These are phyloP conservation scores for Colletotrichum sp. DNA, from an alignment of 2,329 filamentous ascomycete species.

Conservation along the genomic window DNA sequence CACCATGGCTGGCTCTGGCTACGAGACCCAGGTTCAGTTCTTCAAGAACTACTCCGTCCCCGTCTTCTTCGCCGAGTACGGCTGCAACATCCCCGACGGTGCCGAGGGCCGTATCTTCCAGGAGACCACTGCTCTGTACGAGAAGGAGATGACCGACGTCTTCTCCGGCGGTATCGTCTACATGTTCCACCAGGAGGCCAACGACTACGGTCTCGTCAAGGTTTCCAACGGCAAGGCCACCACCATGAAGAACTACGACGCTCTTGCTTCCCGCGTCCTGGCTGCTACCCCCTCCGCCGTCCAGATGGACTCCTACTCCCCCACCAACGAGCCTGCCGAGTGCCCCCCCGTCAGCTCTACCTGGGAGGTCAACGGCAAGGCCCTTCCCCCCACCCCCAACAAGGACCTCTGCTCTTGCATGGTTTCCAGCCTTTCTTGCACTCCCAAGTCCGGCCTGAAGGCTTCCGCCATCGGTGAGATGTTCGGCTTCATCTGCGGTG, in stretches of 20 bases:
- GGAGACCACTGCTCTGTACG: constrained; percentile 84
- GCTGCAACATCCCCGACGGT: constrained; percentile 76
- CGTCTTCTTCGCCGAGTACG: constrained; percentile 98
- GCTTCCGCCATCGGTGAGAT: constrained; percentile 67
- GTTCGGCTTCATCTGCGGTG: constrained; percentile 77
- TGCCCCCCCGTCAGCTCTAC: constrained; percentile 71
- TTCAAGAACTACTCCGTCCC: constrained; percentile 91
- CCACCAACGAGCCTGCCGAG: constrained; percentile 71
- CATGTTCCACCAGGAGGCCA: constrained; percentile 94
- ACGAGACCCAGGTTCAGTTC: constrained; percentile 81
- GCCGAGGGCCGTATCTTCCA: constrained; percentile 77
- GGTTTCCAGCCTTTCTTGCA: constrained; percentile 75
- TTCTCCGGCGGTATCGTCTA: constrained; percentile 98
- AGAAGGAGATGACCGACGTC: constrained; percentile 79
- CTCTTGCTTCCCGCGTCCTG: constrained; percentile 73
- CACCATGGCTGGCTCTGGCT: constrained; percentile 77
- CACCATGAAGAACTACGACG: constrained; percentile 76
- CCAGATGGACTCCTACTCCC: constrained; percentile 70
- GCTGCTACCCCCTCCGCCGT: constrained; percentile 71
- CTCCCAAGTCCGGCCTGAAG: constrained; percentile 62
- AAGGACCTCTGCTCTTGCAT: constrained; percentile 84
- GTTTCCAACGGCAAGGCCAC: constrained; percentile 61
- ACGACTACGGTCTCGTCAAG: constrained; percentile 84
- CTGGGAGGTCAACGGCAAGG: constrained; percentile 72
- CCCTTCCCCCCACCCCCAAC: constrained; percentile 85